phyloP scores from a whole-genome alignment of 306 rosid genomes.

The Rosa chinensis region DNA sequence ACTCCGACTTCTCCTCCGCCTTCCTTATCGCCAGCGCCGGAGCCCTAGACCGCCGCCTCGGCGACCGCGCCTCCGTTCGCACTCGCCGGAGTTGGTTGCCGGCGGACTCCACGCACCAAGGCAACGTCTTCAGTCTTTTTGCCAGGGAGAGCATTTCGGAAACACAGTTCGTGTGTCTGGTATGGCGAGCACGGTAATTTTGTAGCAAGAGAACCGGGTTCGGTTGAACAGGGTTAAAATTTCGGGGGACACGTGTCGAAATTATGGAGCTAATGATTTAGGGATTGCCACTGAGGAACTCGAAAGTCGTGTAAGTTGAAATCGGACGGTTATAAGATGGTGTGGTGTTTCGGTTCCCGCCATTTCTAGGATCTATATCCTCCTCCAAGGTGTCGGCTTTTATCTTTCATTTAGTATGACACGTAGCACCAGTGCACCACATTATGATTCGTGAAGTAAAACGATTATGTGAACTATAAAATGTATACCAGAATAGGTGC shows the following conservation, averaged over 20 bases:
- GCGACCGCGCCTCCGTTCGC: conserved; percentile 36
- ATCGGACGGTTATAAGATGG: not conserved
- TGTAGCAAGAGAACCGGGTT: not conserved
- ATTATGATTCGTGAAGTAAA: not conserved
- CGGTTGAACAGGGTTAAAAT: not conserved
- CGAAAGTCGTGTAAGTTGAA: not conserved
- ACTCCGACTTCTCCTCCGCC: conserved; percentile 66
- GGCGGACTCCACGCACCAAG: conserved; percentile 33
- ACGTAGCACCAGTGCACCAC: not conserved
- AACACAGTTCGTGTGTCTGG: not conserved
- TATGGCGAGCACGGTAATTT: too few species aligned
- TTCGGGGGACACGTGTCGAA: not conserved
- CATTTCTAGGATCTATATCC: conserved; percentile 36
- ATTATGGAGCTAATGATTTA: not conserved
- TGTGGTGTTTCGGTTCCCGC: conserved; percentile 31
- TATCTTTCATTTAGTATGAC: not conserved
- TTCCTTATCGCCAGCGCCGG: conserved; percentile 35
- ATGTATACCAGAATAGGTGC: too few species aligned
- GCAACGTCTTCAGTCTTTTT: conserved; percentile 39
- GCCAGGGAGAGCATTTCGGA: conserved; percentile 53
- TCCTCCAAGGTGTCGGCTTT: not conserved
- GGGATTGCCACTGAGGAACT: not conserved
- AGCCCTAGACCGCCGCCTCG: conserved; percentile 50
- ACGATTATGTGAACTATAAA: not conserved
- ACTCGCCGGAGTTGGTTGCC: conserved; percentile 35